Base-by-base conservation (phyloP, 148 eudicot species). In the Persicaria maculosa region DNA sequence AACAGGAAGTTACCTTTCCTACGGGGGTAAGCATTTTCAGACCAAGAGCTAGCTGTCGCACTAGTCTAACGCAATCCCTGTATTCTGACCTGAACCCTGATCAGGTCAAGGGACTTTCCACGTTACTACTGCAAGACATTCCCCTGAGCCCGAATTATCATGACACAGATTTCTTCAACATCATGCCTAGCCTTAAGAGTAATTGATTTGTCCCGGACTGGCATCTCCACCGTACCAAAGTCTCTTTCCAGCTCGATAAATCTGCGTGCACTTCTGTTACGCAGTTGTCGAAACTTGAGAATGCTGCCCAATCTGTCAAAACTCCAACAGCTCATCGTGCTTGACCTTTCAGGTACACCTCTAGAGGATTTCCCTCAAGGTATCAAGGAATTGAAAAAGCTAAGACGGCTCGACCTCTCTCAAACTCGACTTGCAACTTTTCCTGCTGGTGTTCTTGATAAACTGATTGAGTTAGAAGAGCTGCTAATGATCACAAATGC, bases 321-420 rank as follows among this genome's bases (percentile, higher is more conserved):
- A 17, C 78, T 79, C 22, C 64, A 68, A 50, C 48, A 61, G 43
- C 45, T 82, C 44, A 19, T 74, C 40, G 76, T 77, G 9, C 47
- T 82, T 8, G 80, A 77, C 57, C 71, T 82, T 25, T 68, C 76
- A 10, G 75, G 54, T 2, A 83, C 79, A 9, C 78, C 76, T 44
- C 57, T 83, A 25, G 76, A 79, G 50, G 53, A 77, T 14, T 47
- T 59, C 44, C 85, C 85, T 20, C 59, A 74, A 17, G 85, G 85
- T 48, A 4, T 83, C 45, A 43, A 57, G 4, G 15, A 57, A 20
- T 31, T 82, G 50, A 70, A 50, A 20, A 68, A 31, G 68, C 72
- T 80, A 45, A 83, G 79, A 54, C 71, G 79, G 17, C 75, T 83
- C 2, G 74, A 79, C 70, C 80, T 83, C 19, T 79, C 82, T 47